Base-by-base conservation (phyloP, 202 grass and related monocot species). In the Saccharum hybrid region DNA sequence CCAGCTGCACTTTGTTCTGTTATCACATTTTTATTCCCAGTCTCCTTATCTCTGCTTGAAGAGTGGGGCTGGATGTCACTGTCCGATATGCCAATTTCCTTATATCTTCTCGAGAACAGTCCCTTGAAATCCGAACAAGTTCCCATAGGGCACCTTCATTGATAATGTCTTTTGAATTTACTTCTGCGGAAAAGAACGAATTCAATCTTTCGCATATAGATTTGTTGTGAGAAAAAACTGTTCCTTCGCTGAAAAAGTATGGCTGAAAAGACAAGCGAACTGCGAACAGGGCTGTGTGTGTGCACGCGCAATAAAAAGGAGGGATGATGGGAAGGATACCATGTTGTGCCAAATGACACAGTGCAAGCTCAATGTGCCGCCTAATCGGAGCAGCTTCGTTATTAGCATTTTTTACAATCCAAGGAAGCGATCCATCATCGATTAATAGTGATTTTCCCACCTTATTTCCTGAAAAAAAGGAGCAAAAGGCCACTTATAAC, bases 291-390 rank as follows among this genome's bases (percentile, higher is more conserved):
- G 28, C 28, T 28, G 54, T 66, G 57, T 41, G 21, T 43, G 7
- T 26, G 33, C 18, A 11, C 6, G 10, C 26, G 33, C 71, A 62
- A 77, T 6, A 52, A 52, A 52, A 63, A 49, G 34, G 3, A 34
- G 38, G 74, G 60, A 56, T 61, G 48, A 23, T 52, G 73, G 22
- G 45, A 5, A 54, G 30, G n/a, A 76, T 62, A 99, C 97, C 97
- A 88, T 96, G 97, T 74, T 99, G 97, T 46, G 97, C 90, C 91
- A 99, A 91, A 84, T 99, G 97, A 67, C 97, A 99, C 18, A 99
- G 68, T 0, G 97, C 97, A 75, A 99, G 93, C 74, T 99, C 97
- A 66, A 99, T 94, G 84, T 99, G 97, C 13, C 97, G 86, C 82
- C 93, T 91, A 56, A 99, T 99, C 77, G 97, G 97, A 60, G 97